Conservation (phyloP, 371 early-diverging fungal species). For the Lichtheimia ornata region DNA sequence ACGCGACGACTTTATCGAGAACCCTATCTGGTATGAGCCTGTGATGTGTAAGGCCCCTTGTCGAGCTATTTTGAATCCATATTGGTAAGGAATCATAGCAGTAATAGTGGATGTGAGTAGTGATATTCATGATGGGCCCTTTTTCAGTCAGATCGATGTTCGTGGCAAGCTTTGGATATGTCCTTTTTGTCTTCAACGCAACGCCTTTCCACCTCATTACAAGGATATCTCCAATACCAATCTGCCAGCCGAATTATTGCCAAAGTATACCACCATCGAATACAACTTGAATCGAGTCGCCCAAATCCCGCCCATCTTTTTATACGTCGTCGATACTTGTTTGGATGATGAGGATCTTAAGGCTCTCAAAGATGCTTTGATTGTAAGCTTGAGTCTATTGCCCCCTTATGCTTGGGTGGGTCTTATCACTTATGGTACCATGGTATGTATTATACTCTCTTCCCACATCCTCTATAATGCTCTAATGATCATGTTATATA, state of each 20-base stretch:
- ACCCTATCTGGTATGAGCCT: conserved; percentile 94
- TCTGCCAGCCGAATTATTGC: conserved; percentile 96
- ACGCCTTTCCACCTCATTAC: conserved; percentile 98
- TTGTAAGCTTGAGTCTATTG: conserved; percentile 86
- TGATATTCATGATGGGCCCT: conserved; percentile 2
- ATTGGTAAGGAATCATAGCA: conserved; percentile 70
- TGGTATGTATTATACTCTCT: conserved; percentile 63
- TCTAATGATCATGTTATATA: conserved; percentile 20
- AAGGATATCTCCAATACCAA: conserved; percentile 94
- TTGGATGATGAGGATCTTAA: conserved; percentile 95
- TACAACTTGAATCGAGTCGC: conserved; percentile 86
- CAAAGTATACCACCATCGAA: conserved; percentile 97
- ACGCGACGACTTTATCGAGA: conserved; percentile 71
- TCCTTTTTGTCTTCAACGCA: conserved; percentile 97
- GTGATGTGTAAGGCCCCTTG: conserved; percentile 97
- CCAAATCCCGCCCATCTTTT: conserved; percentile 92
- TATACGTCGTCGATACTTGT: conserved; percentile 99
- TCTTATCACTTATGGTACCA: conserved; percentile 98
- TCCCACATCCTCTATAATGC: too few species aligned
- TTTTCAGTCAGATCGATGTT: conserved; percentile 87
- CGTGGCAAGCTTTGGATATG: conserved; percentile 98
- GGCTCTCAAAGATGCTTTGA: conserved; percentile 93
- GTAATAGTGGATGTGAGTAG: not conserved
- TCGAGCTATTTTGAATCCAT: conserved; percentile 96
- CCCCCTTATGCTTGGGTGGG: conserved; percentile 97